A percentile compares a stretch with the other conserved stretches of the same genome.
phyloP scores from a whole-genome alignment of 257 asterid genomes.

The Primulina tabacum region DNA sequence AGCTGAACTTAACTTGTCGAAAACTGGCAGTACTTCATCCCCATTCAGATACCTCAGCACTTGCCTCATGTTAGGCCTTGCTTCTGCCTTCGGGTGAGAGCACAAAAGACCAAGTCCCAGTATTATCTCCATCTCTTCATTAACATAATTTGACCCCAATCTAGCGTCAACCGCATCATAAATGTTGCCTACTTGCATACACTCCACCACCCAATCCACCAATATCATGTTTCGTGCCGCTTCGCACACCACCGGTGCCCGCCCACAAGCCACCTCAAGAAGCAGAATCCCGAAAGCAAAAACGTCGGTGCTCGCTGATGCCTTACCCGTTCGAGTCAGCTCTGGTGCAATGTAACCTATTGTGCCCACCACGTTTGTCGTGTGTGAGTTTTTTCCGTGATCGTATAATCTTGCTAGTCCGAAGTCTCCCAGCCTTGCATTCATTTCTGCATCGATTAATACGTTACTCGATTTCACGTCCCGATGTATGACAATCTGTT shows the following conservation, averaged over 20 bases:
- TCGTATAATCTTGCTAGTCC: constrained; percentile 71
- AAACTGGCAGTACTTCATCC: constrained; percentile 43
- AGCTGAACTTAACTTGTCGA: constrained; percentile 32
- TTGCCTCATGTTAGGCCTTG: constrained; percentile 50
- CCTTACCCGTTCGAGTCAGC: constrained; percentile 53
- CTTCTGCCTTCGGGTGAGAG: constrained; percentile 53
- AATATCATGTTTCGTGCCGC: constrained; percentile 37
- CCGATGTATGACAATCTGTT: constrained; percentile 68
- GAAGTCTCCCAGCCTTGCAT: constrained; percentile 63
- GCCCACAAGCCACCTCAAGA: constrained; percentile 70
- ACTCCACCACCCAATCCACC: constrained; percentile 69
- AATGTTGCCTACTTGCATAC: constrained; percentile 35
- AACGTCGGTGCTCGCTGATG: constrained; percentile 59
- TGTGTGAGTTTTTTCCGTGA: constrained; percentile 50
- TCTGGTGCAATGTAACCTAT: constrained; percentile 88
- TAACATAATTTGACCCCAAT: constrained; percentile 28
- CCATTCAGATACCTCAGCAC: constrained; percentile 47
- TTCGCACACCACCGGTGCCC: constrained; percentile 44
- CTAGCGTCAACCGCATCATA: constrained; percentile 51
- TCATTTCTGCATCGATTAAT: constrained; percentile 58
- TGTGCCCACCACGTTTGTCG: constrained; percentile 79
- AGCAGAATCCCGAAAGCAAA: constrained; percentile 68
- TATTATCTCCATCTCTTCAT: constrained; percentile 54
- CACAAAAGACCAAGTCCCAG: constrained; percentile 68
- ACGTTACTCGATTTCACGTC: constrained; percentile 77